Percentiles rank a stretch among this genome's conserved stretches.
Evolutionary conservation across 2,329 filamentous ascomycete genomes (phyloP).

Genomic region (Diaporthe batatas): DNA sequence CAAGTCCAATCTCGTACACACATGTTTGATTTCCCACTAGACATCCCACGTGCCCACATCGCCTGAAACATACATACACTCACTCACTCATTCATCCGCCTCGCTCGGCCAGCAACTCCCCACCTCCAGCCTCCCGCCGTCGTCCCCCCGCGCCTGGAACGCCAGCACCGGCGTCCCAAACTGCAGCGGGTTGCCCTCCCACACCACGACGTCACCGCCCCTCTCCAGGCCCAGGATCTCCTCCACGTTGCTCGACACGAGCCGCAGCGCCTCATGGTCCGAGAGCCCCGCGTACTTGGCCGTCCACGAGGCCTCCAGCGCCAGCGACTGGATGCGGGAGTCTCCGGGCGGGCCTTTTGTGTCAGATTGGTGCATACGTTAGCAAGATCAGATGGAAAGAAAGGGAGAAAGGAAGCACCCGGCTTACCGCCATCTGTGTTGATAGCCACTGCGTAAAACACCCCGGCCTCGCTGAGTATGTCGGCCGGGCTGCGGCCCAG

Average conservation of each 20-base stretch:
- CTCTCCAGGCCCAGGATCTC: constrained; percentile 54
- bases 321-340: constrained; percentile 55
- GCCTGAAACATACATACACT: no score
- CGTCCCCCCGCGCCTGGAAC: constrained; percentile 47
- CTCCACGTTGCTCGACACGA: constrained; percentile 58
- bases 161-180: constrained; percentile 55
- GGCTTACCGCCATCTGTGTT: constrained; percentile 44
- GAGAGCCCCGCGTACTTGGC: constrained; percentile 56
- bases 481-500: constrained; percentile 55
- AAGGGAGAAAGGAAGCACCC: no score
- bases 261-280: constrained; percentile 51
- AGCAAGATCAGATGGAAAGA: no score
- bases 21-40: not conserved
- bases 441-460: constrained; percentile 53
- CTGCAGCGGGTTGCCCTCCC: constrained; percentile 57
- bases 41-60: no score
- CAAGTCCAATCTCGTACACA: not conserved
- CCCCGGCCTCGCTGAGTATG: constrained; percentile 56
- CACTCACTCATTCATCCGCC: constrained; percentile 27
- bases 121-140: constrained; percentile 48
- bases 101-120: constrained; percentile 53
- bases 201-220: constrained; percentile 57
- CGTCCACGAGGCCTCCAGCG: constrained; percentile 56
- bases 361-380: not conserved
- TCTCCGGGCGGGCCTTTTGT: constrained; percentile 49